These are phyloP conservation scores for Aspergillus heteromorphus DNA, from an alignment of 495 filamentous ascomycete species.

Conservation along the genomic window DNA sequence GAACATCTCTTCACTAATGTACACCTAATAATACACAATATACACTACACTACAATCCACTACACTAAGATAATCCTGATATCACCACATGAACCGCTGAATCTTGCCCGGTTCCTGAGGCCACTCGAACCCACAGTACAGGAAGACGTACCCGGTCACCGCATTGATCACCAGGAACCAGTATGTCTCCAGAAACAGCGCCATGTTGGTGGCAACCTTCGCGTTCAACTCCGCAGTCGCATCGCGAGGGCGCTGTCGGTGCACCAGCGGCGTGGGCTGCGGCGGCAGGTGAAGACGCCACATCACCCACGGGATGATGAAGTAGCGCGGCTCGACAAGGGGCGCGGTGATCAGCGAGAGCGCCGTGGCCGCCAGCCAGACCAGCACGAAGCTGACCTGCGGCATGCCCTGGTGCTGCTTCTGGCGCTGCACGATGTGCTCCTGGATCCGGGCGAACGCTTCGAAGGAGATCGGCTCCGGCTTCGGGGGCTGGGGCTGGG, in stretches of 20 bases:
- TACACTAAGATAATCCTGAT: not conserved
- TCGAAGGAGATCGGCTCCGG: conserved; percentile 26
- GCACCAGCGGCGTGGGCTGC: conserved; percentile 28
- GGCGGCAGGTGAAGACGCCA: conserved; percentile 77
- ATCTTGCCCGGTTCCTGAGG: conserved; percentile 67
- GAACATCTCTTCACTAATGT: not conserved
- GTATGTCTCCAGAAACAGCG: conserved; percentile 63
- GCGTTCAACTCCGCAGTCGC: conserved; percentile 24
- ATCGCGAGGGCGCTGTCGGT: conserved; percentile 17
- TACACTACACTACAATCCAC: conserved; percentile 8
- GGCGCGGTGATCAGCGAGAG: conserved; percentile 82
- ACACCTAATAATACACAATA: not conserved
- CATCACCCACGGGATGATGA: conserved; percentile 91
- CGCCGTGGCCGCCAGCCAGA: conserved; percentile 67
- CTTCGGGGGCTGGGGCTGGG: conserved; percentile 1
- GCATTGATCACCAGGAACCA: conserved; percentile 75
- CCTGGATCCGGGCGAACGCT: conserved; percentile 28
- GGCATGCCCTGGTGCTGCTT: conserved; percentile 25
- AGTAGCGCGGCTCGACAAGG: conserved; percentile 90
- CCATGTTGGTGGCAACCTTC: conserved; percentile 28
- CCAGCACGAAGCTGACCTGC: conserved; percentile 51
- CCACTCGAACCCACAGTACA: conserved; percentile 79
- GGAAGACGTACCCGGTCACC: conserved; percentile 73
- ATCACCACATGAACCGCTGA: conserved; percentile 92
- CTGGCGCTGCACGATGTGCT: conserved; percentile 32